These are phyloP conservation scores for Colletotrichum viniferum DNA, from an alignment of 2,329 filamentous ascomycete species.

Conservation along the genomic window DNA sequence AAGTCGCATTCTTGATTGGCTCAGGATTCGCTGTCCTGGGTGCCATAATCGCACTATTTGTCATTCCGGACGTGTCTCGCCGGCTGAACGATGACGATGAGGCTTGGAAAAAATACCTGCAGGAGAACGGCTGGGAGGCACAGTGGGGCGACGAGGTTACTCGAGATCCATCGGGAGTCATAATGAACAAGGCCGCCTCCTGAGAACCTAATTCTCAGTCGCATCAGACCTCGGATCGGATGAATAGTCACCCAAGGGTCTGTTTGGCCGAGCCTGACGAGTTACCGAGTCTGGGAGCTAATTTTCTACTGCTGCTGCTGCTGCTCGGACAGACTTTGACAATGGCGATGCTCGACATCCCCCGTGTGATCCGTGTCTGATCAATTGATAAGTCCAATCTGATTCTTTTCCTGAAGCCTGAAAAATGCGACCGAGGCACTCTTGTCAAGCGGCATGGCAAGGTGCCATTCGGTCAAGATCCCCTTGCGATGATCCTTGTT, in stretches of 20 bases:
- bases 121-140: constrained; percentile 30
- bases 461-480: not conserved
- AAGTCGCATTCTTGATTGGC: constrained; percentile 55
- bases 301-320: not conserved
- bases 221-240: not conserved
- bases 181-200: constrained; percentile 5
- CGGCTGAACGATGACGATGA: constrained; percentile 31
- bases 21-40: constrained; percentile 52
- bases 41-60: constrained; percentile 44
- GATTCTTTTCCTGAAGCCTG: too few relatives aligned
- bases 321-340: not conserved
- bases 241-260: not conserved
- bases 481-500: not conserved
- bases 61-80: constrained; percentile 43
- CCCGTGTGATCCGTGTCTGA: not conserved
- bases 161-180: constrained; percentile 24
- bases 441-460: not conserved
- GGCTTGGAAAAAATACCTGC: constrained; percentile 33
- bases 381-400: not conserved
- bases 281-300: not conserved
- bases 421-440: not conserved
- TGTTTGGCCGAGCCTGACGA: not conserved
- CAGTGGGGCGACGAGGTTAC: constrained; percentile 32
- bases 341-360: not conserved
- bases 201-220: not conserved